phyloP scores from a whole-genome alignment of 768 basidiomycete species.

The Phylloporus sp. region DNA sequence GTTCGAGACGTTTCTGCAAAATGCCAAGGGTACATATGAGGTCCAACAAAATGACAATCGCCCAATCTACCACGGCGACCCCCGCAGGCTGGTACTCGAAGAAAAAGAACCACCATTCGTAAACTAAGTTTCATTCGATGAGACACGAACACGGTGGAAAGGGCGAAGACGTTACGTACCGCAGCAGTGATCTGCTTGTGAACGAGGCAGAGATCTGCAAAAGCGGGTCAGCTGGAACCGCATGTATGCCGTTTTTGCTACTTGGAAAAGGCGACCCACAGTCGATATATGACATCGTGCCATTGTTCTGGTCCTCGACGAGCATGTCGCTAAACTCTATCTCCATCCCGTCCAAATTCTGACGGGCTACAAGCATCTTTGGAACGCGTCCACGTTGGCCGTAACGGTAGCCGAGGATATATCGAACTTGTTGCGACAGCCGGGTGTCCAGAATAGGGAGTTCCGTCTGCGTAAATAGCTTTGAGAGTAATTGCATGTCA shows the following conservation, averaged over 20 bases:
- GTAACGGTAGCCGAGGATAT: conserved; percentile 70
- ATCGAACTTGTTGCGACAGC: conserved; percentile 79
- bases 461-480: conserved; percentile 42
- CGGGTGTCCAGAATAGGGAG: conserved; percentile 69
- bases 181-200: conserved; percentile 31
- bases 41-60: not conserved
- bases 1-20: conserved; percentile 5
- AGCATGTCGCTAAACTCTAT: conserved; percentile 97
- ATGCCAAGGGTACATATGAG: conserved; percentile 3
- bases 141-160: not conserved
- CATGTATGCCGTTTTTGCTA: no score
- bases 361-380: conserved; percentile 75
- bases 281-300: conserved; percentile 86
- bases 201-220: conserved; percentile 29
- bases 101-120: conserved; percentile 29
- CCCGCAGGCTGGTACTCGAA: conserved; percentile 23
- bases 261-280: conserved; percentile 59
- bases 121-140: conserved; percentile 17
- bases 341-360: conserved; percentile 89
- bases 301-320: conserved; percentile 95
- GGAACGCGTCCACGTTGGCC: conserved; percentile 48
- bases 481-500: not conserved
- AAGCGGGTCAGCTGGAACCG: not conserved
- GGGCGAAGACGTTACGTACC: conserved; percentile 14
- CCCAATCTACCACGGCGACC: conserved; percentile 30